Evolutionary conservation across 1,284 basidiomycete species (phyloP).

Genomic region (Tilletia indica): DNA sequence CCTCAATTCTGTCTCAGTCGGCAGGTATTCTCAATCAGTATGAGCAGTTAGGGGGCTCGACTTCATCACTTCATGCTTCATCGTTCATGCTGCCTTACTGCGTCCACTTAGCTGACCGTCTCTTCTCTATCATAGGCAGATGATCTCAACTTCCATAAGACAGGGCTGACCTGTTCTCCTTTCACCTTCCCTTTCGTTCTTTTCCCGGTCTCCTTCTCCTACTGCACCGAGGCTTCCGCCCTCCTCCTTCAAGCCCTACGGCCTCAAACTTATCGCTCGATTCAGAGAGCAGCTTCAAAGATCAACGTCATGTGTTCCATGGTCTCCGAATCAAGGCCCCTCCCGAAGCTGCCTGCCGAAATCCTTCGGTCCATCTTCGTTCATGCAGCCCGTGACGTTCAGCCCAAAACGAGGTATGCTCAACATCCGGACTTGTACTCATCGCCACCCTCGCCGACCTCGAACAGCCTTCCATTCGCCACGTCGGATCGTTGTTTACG

Average conservation of each 20-base stretch:
- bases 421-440: background rate
- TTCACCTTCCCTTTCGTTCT: background rate
- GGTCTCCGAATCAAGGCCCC: background rate
- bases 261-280: background rate
- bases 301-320: background rate
- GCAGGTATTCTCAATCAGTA: too few species aligned
- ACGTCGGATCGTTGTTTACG: background rate
- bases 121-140: too few species aligned
- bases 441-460: background rate
- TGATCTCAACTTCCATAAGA: too few species aligned
- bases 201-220: background rate
- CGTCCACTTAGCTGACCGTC: too few species aligned
- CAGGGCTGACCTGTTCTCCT: background rate
- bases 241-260: background rate
- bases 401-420: background rate
- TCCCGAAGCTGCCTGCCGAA: background rate
- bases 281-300: too few species aligned
- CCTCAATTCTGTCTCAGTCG: too few species aligned
- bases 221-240: too few species aligned
- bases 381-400: background rate
- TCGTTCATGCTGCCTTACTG: too few species aligned
- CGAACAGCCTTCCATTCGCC: background rate
- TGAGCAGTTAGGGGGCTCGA: too few species aligned
- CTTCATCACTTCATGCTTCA: too few species aligned
- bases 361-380: background rate